These are phyloP conservation scores for Canavalia ensiformis DNA, from an alignment of 306 rosid species.

Conservation along the genomic window DNA sequence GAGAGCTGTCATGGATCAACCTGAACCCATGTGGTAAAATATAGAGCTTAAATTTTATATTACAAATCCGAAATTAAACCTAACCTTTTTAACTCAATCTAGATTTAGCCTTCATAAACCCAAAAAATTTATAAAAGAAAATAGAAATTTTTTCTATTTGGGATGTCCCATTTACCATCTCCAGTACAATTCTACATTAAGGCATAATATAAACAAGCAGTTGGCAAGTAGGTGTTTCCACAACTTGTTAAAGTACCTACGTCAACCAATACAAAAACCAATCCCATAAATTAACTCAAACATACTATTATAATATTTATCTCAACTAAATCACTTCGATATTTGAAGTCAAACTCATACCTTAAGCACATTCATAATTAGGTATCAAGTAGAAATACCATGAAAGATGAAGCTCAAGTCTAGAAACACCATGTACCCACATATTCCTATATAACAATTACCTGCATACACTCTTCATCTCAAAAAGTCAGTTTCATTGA, in stretches of 20 bases:
- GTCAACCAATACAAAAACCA: too few species aligned
- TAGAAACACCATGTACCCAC: background rate
- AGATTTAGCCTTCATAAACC: too few species aligned
- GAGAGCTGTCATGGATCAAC: too few species aligned
- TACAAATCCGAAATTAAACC: too few species aligned
- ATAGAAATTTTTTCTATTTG: too few species aligned
- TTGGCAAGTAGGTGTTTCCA: background rate
- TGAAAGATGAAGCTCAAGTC: conserved; percentile 15
- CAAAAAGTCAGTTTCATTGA: conserved; percentile 5
- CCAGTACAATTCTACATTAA: too few species aligned
- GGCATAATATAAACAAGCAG: background rate
- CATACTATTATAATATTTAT: background rate
- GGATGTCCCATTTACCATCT: too few species aligned
- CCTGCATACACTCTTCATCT: background rate
- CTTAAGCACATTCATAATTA: conserved; percentile 1
- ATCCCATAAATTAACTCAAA: background rate
- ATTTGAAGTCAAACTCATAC: conserved; percentile 25
- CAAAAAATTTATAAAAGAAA: too few species aligned
- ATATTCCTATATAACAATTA: background rate
- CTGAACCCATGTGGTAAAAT: too few species aligned
- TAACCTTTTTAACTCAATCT: too few species aligned
- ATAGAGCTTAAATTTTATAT: too few species aligned
- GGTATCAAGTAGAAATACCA: conserved; percentile 41
- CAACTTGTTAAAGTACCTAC: too few species aligned
- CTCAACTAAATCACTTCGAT: background rate